Conservation (phyloP, 257 asterid species). For the Leonotis leonurus region DNA sequence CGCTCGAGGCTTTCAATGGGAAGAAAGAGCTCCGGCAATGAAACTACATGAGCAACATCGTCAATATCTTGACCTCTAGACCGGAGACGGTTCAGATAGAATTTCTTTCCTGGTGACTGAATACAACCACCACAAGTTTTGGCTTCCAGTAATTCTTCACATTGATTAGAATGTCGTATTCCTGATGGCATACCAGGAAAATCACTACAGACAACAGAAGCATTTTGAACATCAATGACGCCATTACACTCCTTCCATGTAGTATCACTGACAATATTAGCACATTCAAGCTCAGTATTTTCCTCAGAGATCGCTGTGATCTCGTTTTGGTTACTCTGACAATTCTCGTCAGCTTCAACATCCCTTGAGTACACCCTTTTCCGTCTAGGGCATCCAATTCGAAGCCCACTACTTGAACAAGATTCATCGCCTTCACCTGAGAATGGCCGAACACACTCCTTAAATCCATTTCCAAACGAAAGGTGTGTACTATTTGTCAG, state of each 20-base stretch:
- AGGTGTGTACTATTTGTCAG: slow-evolving; percentile 12
- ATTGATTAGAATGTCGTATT: slow-evolving; percentile 20
- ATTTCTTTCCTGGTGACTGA: slow-evolving; percentile 68
- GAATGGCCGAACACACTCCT: slow-evolving; percentile 14
- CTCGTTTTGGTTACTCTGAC: slow-evolving; percentile 20
- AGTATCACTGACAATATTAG: slow-evolving; percentile 4
- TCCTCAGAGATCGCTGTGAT: slow-evolving; percentile 21
- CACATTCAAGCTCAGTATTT: slow-evolving; percentile 10
- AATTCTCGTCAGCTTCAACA: slow-evolving; percentile 23
- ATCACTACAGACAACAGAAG: slow-evolving; percentile 10
- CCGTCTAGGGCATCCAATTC: slow-evolving; percentile 29
- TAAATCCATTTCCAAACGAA: slow-evolving; percentile 14
- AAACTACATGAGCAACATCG: slow-evolving; percentile 38
- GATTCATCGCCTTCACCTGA: slow-evolving; percentile 17
- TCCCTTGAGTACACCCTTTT: slow-evolving; percentile 39
- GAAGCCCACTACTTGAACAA: slow-evolving; percentile 16
- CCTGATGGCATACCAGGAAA: slow-evolving; percentile 16
- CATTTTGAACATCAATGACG: slow-evolving; percentile 19
- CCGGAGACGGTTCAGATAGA: slow-evolving; percentile 59
- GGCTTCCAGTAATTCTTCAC: slow-evolving; percentile 19
- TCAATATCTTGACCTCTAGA: slow-evolving; percentile 32
- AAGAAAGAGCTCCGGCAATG: slow-evolving; percentile 71
- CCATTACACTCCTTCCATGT: slow-evolving; percentile 16
- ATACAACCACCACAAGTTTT: slow-evolving; percentile 23
- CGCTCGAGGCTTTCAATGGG: slow-evolving; percentile 56